phyloP scores from a whole-genome alignment of 1,139 yeast genomes.

The Pichia sp. region DNA sequence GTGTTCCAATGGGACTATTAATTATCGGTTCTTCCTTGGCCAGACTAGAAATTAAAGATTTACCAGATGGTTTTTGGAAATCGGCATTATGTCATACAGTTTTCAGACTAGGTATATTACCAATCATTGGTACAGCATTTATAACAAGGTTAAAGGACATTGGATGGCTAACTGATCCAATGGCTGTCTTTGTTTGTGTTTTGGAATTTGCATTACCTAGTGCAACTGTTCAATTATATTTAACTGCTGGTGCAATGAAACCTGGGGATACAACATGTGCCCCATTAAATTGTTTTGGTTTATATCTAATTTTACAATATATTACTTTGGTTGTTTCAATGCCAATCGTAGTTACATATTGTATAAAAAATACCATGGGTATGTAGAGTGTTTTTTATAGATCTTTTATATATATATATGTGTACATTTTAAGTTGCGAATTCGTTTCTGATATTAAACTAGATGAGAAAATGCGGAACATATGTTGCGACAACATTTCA shows the following conservation, averaged over 20 bases:
- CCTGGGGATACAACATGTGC: constrained; percentile 53
- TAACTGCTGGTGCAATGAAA: constrained; percentile 75
- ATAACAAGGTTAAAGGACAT: constrained; percentile 39
- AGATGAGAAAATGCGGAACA: no score
- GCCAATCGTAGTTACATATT: constrained; percentile 61
- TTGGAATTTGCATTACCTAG: constrained; percentile 77
- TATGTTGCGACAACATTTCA: no score
- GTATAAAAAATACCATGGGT: constrained; percentile 33
- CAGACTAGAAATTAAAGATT: constrained; percentile 50
- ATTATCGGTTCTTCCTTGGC: constrained; percentile 82
- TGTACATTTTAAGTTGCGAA: no score
- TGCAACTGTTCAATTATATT: constrained; percentile 79
- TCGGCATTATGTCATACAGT: constrained; percentile 40
- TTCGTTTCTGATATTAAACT: no score
- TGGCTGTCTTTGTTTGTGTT: constrained; percentile 62
- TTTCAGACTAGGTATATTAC: constrained; percentile 48
- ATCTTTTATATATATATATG: no score
- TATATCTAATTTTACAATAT: constrained; percentile 66
- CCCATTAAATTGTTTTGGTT: constrained; percentile 80
- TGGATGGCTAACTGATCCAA: constrained; percentile 53
- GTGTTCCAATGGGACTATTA: constrained; percentile 80
- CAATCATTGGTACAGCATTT: constrained; percentile 59
- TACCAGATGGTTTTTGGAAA: constrained; percentile 78
- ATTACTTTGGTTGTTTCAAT: constrained; percentile 49
- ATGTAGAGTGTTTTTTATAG: constrained; percentile 6